Evolutionary conservation across 2,329 filamentous ascomycete genomes (phyloP).

Genomic region (Diaporthe capsici): DNA sequence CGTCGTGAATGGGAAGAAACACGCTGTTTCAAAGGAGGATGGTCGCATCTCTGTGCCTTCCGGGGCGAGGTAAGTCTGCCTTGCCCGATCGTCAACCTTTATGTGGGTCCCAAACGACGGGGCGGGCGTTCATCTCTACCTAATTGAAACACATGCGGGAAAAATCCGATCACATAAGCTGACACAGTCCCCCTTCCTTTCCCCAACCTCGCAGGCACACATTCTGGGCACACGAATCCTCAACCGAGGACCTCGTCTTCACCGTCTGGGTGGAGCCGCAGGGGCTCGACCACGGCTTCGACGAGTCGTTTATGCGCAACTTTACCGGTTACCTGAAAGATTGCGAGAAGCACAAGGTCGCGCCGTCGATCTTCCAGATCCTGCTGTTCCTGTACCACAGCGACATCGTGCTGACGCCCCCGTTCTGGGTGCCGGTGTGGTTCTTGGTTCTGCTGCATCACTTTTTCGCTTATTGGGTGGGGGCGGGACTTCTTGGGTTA

Average conservation of each 20-base stretch:
- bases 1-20: slow-evolving; percentile 28
- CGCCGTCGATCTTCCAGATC: slow-evolving; percentile 39
- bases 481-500: slow-evolving; percentile 37
- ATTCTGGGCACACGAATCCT: slow-evolving; percentile 34
- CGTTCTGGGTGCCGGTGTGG: slow-evolving; percentile 38
- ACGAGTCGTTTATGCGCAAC: slow-evolving; percentile 39
- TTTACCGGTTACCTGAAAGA: slow-evolving; percentile 27
- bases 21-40: slow-evolving; percentile 27
- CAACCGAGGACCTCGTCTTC: slow-evolving; percentile 35
- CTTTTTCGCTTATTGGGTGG: slow-evolving; percentile 38
- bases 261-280: slow-evolving; percentile 37
- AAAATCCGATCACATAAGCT: background rate
- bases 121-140: background rate
- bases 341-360: slow-evolving; percentile 21
- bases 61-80: slow-evolving; percentile 20
- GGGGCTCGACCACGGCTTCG: slow-evolving; percentile 38
- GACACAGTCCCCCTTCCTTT: background rate
- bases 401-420: slow-evolving; percentile 35
- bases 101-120: background rate
- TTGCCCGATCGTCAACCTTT: background rate
- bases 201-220: background rate
- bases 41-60: slow-evolving; percentile 11
- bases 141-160: background rate
- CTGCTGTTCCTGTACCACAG: slow-evolving; percentile 33
- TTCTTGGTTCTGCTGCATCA: slow-evolving; percentile 34